phyloP scores from a whole-genome alignment of 805 yeast species.

The Suhomyces canberraensis region DNA sequence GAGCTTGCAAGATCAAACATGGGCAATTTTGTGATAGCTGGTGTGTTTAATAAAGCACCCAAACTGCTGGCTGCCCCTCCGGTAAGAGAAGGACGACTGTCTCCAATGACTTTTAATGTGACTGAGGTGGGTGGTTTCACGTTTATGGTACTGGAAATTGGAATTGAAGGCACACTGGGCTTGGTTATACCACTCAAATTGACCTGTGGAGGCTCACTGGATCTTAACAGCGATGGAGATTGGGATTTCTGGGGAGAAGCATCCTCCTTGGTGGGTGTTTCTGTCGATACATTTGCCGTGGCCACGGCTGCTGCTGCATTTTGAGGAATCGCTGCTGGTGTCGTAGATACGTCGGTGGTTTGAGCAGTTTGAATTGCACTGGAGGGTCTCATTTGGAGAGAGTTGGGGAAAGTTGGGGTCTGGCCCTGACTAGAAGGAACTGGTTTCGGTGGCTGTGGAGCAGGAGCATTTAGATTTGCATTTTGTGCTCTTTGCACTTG shows the following conservation, averaged over 20 bases:
- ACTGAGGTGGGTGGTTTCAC: slow-evolving; percentile 67
- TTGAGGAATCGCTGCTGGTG: slow-evolving; percentile 45
- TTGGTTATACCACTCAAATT: slow-evolving; percentile 43
- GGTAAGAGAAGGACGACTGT: slow-evolving; percentile 69
- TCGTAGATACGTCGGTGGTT: no score
- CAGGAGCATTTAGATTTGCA: slow-evolving; percentile 5
- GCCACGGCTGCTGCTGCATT: slow-evolving; percentile 22
- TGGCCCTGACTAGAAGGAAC: slow-evolving; percentile 6
- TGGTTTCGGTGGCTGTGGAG: slow-evolving; percentile 1
- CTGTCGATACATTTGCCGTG: slow-evolving; percentile 13
- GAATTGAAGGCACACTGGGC: slow-evolving; percentile 61
- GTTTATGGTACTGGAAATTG: slow-evolving; percentile 66
- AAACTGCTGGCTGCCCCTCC: slow-evolving; percentile 78
- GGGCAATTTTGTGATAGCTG: slow-evolving; percentile 72
- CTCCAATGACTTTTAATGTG: slow-evolving; percentile 52
- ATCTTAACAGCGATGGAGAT: slow-evolving; percentile 6
- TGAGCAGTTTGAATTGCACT: no score
- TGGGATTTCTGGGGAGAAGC: slow-evolving; percentile 11
- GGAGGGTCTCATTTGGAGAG: no score
- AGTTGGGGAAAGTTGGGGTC: slow-evolving; percentile 7
- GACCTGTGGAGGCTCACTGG: slow-evolving; percentile 19
- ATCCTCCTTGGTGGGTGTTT: slow-evolving; percentile 26
- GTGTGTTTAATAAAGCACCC: slow-evolving; percentile 65
- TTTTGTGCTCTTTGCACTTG: slow-evolving; percentile 10
- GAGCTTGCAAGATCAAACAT: slow-evolving; percentile 61